Conservation (phyloP, 2,329 filamentous ascomycete genomes). For the Aschersonia sp. region DNA sequence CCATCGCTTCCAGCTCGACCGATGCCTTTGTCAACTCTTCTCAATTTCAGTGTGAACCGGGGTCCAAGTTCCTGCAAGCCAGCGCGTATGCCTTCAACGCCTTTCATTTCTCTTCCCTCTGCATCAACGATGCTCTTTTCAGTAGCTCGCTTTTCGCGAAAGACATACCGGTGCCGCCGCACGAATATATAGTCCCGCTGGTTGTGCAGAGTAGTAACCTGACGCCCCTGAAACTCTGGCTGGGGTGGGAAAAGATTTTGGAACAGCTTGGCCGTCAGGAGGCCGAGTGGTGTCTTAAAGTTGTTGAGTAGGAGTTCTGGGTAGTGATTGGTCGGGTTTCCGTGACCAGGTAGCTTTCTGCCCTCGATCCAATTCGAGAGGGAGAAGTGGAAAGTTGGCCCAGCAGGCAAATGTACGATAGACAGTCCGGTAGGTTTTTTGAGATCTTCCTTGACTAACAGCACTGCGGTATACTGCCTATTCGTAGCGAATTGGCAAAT, state of each 20-base stretch:
- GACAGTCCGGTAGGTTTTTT: constrained; percentile 75
- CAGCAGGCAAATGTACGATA: constrained; percentile 67
- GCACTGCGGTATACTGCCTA: constrained; percentile 67
- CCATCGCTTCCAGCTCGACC: constrained; percentile 51
- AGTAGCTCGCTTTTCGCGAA: constrained; percentile 72
- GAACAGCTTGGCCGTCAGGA: constrained; percentile 78
- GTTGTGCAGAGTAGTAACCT: constrained; percentile 87
- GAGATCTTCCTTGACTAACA: constrained; percentile 77
- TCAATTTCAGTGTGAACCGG: constrained; percentile 61
- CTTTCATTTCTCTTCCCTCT: constrained; percentile 72
- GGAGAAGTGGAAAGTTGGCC: constrained; percentile 85
- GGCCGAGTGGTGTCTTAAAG: constrained; percentile 83
- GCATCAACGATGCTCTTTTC: constrained; percentile 76
- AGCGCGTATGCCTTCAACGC: constrained; percentile 71
- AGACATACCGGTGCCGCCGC: constrained; percentile 78
- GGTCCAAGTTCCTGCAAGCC: constrained; percentile 86
- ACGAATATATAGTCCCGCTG: constrained; percentile 95
- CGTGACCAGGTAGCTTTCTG: constrained; percentile 77
- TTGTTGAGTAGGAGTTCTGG: constrained; percentile 87
- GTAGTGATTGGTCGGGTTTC: constrained; percentile 74
- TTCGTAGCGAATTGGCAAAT: constrained; percentile 77
- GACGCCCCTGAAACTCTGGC: constrained; percentile 72
- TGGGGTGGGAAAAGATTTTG: constrained; percentile 44
- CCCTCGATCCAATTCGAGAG: constrained; percentile 86
- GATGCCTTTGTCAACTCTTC: constrained; percentile 83